A percentile compares a stretch with the other conserved stretches of the same genome.
Evolutionary conservation across 495 filamentous ascomycete species (phyloP).

Genomic region (Hypoxylon subgilvum): DNA sequence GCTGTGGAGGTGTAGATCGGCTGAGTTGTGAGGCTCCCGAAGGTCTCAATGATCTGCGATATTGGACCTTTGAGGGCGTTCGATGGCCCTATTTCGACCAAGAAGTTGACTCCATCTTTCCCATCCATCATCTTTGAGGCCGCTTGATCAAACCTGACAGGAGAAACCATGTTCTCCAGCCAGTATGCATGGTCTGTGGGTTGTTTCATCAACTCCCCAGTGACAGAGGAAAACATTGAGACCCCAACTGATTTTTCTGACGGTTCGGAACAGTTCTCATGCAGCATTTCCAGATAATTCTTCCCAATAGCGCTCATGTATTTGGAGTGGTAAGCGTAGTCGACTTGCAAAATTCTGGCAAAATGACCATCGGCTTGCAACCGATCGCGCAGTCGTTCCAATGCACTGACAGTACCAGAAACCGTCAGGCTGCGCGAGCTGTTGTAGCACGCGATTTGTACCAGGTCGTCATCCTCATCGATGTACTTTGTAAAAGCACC

Average conservation of each 20-base stretch:
- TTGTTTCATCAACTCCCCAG: constrained; percentile 26
- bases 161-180: constrained; percentile 41
- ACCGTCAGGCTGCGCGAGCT: constrained; percentile 46
- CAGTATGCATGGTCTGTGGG: constrained; percentile 39
- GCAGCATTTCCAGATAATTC: constrained; percentile 35
- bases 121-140: constrained; percentile 1
- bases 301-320: constrained; percentile 59
- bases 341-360: constrained; percentile 57
- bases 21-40: constrained; percentile 6
- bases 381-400: constrained; percentile 36
- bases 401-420: constrained; percentile 33
- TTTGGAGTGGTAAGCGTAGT: constrained; percentile 67
- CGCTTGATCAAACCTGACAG: constrained; percentile 48
- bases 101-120: constrained; percentile 17
- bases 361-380: constrained; percentile 53
- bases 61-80: constrained; percentile 52
- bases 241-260: neutral
- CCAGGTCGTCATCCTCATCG: constrained; percentile 31
- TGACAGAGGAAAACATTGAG: constrained; percentile 47
- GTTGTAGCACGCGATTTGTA: constrained; percentile 49
- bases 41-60: constrained; percentile 43
- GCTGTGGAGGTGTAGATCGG: constrained; percentile 37
- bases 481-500: constrained; percentile 16
- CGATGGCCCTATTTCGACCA: constrained; percentile 63
- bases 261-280: neutral